Evolutionary conservation across 306 rosid species (phyloP).

Genomic region (Gastrolobium bilobum): DNA sequence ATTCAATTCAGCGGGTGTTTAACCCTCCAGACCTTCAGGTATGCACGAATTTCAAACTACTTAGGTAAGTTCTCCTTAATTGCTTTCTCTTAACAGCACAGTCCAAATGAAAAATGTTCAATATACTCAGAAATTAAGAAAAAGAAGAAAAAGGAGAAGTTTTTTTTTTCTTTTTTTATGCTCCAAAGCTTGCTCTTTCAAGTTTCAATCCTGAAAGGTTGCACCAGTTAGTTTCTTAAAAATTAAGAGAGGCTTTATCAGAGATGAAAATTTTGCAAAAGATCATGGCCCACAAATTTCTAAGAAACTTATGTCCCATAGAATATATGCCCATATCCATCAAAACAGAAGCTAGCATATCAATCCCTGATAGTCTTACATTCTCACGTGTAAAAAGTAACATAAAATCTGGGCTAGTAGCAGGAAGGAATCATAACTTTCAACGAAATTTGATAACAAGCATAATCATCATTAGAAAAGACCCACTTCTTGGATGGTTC

Average conservation of each 20-base stretch:
- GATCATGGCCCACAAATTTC: conserved; percentile 44
- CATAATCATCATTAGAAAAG: conserved; percentile 36
- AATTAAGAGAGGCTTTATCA: conserved; percentile 19
- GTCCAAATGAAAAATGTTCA: conserved; percentile 32
- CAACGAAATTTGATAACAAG: conserved; percentile 4
- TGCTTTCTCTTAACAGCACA: neutral
- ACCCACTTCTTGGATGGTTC: conserved; percentile 12
- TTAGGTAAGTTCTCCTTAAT: neutral
- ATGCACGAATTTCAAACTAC: conserved; percentile 37
- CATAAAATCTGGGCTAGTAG: conserved; percentile 39
- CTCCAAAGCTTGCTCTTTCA: conserved; percentile 20
- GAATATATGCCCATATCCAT: conserved; percentile 46
- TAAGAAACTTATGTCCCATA: conserved; percentile 22
- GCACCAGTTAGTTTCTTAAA: conserved; percentile 15
- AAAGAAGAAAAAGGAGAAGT: neutral
- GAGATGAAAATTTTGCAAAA: conserved; percentile 20
- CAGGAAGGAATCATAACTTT: conserved; percentile 45
- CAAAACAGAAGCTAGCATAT: conserved; percentile 45
- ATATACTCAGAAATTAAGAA: neutral
- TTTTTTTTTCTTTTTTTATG: neutral
- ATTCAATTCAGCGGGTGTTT: conserved; percentile 70
- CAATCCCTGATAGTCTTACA: conserved; percentile 44
- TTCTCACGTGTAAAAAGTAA: conserved; percentile 45
- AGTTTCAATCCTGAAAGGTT: conserved; percentile 7
- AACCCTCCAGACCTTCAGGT: conserved; percentile 93